These are phyloP conservation scores for Naganishia liquefaciens DNA, from an alignment of 1,284 basidiomycete genomes.

Conservation along the genomic window DNA sequence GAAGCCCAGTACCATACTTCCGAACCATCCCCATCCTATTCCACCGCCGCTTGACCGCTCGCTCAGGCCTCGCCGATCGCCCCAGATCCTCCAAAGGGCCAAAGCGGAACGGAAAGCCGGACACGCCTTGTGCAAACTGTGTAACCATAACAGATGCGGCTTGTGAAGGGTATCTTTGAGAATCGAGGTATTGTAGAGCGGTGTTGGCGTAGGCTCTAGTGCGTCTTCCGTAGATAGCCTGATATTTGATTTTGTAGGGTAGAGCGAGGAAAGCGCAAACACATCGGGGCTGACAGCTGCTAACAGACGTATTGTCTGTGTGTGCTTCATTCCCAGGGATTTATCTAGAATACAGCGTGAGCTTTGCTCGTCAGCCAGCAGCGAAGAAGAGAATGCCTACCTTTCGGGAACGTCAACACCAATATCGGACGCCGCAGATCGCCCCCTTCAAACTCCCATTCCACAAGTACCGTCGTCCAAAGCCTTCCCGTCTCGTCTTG, in stretches of 20 bases:
- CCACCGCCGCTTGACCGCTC: constrained; percentile 66
- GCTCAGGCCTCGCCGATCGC: constrained; percentile 76
- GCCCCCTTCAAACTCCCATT: constrained; percentile 63
- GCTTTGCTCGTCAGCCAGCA: background rate
- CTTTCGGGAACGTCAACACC: constrained; percentile 36
- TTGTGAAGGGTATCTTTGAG: constrained; percentile 68
- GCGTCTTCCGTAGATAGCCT: constrained; percentile 41
- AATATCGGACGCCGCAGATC: constrained; percentile 56
- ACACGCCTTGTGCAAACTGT: constrained; percentile 64
- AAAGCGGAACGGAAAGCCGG: constrained; percentile 74
- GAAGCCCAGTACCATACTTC: constrained; percentile 69
- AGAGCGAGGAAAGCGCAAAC: constrained; percentile 67
- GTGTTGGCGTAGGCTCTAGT: constrained; percentile 59
- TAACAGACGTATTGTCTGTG: constrained; percentile 71
- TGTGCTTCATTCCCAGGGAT: constrained; percentile 65
- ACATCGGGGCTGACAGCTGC: constrained; percentile 64
- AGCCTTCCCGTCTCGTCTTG: constrained; percentile 54
- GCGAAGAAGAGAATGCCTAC: constrained; percentile 22
- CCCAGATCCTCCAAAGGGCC: constrained; percentile 83
- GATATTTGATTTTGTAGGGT: constrained; percentile 73
- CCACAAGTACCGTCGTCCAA: constrained; percentile 65
- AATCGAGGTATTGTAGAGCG: constrained; percentile 76
- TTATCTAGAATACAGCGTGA: constrained; percentile 54
- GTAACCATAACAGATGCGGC: constrained; percentile 67
- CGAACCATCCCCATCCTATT: constrained; percentile 68